These are phyloP conservation scores for Neofusicoccum kwambonambiense DNA, from an alignment of 2,329 filamentous ascomycete genomes.

Conservation along the genomic window DNA sequence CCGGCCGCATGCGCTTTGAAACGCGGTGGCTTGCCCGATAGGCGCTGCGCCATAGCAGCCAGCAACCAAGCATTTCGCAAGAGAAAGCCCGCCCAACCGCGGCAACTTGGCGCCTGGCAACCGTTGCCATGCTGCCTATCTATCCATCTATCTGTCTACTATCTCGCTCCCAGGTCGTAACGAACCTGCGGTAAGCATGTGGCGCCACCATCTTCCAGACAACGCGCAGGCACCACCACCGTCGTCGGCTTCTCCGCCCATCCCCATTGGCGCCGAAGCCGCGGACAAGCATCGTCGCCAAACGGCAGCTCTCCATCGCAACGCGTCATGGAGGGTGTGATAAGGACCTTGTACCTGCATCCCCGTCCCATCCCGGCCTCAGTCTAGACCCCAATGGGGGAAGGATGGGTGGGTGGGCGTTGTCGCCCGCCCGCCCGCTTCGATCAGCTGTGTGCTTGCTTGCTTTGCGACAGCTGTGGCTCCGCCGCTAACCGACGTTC, in stretches of 20 bases:
- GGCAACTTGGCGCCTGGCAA: neutral
- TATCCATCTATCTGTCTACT: neutral
- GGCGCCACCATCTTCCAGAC: no score
- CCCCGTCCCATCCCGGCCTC: no score
- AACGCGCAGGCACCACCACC: no score
- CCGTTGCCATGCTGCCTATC: neutral
- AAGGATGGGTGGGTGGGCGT: neutral
- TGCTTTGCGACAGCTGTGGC: no score
- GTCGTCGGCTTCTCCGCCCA: neutral
- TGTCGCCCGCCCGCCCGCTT: neutral
- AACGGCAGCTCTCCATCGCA: neutral
- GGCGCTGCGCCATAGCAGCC: neutral
- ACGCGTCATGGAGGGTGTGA: neutral
- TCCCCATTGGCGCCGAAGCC: neutral
- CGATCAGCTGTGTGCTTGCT: neutral
- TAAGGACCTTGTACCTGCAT: neutral
- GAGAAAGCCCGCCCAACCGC: neutral
- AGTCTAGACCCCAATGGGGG: no score
- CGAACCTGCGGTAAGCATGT: no score
- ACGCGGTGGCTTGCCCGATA: constrained; percentile 7
- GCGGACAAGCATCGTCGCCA: no score
- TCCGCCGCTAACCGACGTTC: neutral
- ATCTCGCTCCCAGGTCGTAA: no score
- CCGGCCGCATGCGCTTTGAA: neutral
- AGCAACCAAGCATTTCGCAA: neutral